Conservation (phyloP, 106 monocot genomes). For the Amphibolis antarctica region DNA sequence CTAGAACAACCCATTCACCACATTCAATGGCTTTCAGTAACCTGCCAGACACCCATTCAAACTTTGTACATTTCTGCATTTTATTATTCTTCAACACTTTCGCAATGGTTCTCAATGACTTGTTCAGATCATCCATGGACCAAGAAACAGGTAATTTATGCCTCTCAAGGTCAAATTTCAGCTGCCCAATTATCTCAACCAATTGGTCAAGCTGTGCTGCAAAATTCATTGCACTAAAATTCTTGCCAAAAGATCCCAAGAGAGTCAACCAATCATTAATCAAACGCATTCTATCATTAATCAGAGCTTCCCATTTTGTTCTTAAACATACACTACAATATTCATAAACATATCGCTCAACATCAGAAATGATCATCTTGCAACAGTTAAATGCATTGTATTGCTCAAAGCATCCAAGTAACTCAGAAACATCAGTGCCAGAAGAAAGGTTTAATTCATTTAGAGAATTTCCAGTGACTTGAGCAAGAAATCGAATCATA, state of each 20-base stretch:
- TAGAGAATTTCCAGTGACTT: constrained; percentile 70
- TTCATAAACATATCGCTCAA: constrained; percentile 68
- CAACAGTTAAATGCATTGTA: constrained; percentile 49
- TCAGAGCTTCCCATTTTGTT: constrained; percentile 30
- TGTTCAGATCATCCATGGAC: constrained; percentile 37
- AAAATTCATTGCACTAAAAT: constrained; percentile 15
- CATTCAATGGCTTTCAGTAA: constrained; percentile 73
- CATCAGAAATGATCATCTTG: constrained; percentile 29
- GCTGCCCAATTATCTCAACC: constrained; percentile 54
- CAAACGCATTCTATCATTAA: constrained; percentile 42
- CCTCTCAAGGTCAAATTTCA: constrained; percentile 46
- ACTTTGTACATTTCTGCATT: constrained; percentile 38
- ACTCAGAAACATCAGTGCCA: constrained; percentile 89
- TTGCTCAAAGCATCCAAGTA: constrained; percentile 97
- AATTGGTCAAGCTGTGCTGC: constrained; percentile 18
- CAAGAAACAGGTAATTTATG: constrained; percentile 52
- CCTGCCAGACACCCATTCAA: constrained; percentile 81
- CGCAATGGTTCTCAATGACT: constrained; percentile 25
- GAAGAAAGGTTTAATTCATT: constrained; percentile 84
- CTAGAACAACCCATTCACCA: constrained; percentile 87
- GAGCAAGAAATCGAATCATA: constrained; percentile 59
- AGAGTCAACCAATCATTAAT: constrained; percentile 61
- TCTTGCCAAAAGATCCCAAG: constrained; percentile 20
- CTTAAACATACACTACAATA: constrained; percentile 48
- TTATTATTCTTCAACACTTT: constrained; percentile 32